Base-by-base conservation (phyloP, 2,329 filamentous ascomycete species). In the Cercospora zeina region DNA sequence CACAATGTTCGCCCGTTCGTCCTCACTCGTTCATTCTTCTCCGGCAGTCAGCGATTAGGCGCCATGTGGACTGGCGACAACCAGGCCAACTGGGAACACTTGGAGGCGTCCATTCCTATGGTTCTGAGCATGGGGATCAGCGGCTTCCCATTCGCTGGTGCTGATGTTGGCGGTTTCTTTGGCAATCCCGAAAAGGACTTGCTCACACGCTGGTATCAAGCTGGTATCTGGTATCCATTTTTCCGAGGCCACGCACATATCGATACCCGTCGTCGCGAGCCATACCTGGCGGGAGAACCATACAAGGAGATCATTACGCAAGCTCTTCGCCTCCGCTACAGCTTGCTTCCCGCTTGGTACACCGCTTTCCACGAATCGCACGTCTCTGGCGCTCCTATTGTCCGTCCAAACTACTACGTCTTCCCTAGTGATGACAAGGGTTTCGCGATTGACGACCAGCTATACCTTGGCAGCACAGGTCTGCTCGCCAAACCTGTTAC, bases 51-150 rank as follows among this genome's bases (percentile, higher is more conserved):
- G 78, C 87, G 93, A 61, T 80, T 91, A 45, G 91, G 91, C 66
- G 93, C 95, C 62, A 97, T 97, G 93, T 99, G 95, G 95, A 99
- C 95, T 19, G 95, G 95, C 64, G 95, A 99, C 74, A 99, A 99
- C 78, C 90, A 95, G 75, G 95, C 95, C 10, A 87, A 85, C 24
- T 99, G 95, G 95, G 87, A 88, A 16, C 93, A 97, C 72, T 84
- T 99, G 14, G 90, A 87, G n/a, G 90, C 88, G 0, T 89, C 92
- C 1, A 85, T 97, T 37, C 93, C 95, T 24, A 99, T 99, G 95
- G 82, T 96, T 24, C 81, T 99, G 42, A 95, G 89, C 76, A 90
- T 96, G 73, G 93, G 93, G 60, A 92, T 99, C 68, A 87, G 91
- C 1, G 95, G 95, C 7, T 97, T 90, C 76, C 95, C 95, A 10